These are phyloP conservation scores for Daldinia sp. DNA, from an alignment of 2,329 filamentous ascomycete species.

Conservation along the genomic window DNA sequence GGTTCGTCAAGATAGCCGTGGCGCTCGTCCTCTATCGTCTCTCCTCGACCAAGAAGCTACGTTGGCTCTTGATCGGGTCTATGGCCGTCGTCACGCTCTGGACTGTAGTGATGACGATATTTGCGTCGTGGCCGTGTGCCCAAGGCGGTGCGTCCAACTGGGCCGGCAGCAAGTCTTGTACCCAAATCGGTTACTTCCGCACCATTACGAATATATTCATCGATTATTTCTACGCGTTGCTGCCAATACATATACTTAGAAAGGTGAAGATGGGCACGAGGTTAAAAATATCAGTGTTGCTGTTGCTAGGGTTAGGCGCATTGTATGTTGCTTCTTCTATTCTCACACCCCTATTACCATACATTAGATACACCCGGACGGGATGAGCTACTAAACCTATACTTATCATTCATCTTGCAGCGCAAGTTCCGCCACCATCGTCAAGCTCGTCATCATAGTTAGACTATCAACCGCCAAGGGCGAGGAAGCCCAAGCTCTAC, in stretches of 20 bases:
- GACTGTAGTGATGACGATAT: slow-evolving; percentile 47
- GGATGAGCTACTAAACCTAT: neutral
- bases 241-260: slow-evolving; percentile 45
- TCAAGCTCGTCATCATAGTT: slow-evolving; percentile 46
- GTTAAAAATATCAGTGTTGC: slow-evolving; percentile 43
- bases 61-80: slow-evolving; percentile 39
- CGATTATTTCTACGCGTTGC: slow-evolving; percentile 48
- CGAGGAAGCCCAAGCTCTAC: slow-evolving; percentile 37
- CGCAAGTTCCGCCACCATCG: slow-evolving; percentile 47
- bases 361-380: neutral
- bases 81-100: slow-evolving; percentile 43
- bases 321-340: slow-evolving; percentile 40
- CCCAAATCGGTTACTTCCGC: slow-evolving; percentile 45
- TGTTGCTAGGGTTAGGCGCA: slow-evolving; percentile 45
- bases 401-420: slow-evolving; percentile 29
- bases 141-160: slow-evolving; percentile 44
- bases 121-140: slow-evolving; percentile 45
- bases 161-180: slow-evolving; percentile 42
- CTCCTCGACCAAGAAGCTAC: slow-evolving; percentile 37
- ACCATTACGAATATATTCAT: slow-evolving; percentile 48
- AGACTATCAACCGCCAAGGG: slow-evolving; percentile 38
- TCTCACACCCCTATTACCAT: neutral
- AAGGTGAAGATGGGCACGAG: slow-evolving; percentile 41
- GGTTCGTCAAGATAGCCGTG: slow-evolving; percentile 47
- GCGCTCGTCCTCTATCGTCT: slow-evolving; percentile 48